Evolutionary conservation across 2,329 filamentous ascomycete species (phyloP).

Genomic region (Fonsecaea nubica): DNA sequence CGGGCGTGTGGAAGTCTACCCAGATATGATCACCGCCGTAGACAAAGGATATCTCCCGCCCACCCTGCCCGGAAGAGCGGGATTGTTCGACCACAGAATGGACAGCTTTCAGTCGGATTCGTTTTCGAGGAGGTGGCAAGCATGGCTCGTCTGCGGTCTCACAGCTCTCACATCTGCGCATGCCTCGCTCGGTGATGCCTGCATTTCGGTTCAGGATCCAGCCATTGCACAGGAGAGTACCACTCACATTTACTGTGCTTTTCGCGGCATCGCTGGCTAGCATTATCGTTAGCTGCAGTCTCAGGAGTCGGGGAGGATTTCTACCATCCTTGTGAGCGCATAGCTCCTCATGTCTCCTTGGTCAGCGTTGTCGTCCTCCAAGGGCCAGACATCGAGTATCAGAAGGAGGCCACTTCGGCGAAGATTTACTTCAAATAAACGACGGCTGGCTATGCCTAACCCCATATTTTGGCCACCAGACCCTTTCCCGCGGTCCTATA

Average conservation of each 20-base stretch:
- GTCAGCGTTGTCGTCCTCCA: neutral
- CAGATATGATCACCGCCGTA: constrained; percentile 9
- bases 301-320: neutral
- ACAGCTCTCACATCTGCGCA: constrained; percentile 1
- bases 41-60: constrained; percentile 6
- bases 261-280: constrained; percentile 3
- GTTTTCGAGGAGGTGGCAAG: neutral
- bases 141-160: neutral
- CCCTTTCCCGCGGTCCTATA: neutral
- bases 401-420: neutral
- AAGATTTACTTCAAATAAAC: constrained; percentile 7
- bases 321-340: constrained; percentile 12
- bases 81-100: constrained; percentile 7
- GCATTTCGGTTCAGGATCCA: neutral
- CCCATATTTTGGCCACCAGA: constrained; percentile 2
- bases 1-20: constrained; percentile 6
- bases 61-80: constrained; percentile 4
- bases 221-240: neutral
- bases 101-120: constrained; percentile 5
- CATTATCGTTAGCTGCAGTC: constrained; percentile 1
- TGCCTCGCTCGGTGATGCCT: neutral
- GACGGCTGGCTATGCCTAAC: neutral
- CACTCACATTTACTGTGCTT: constrained; percentile 11
- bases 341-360: constrained; percentile 2
- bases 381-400: neutral